Percentiles rank a stretch among this genome's conserved stretches.
Evolutionary conservation across 163 green algal genomes (phyloP).

Genomic region (Scenedesmus sp.): DNA sequence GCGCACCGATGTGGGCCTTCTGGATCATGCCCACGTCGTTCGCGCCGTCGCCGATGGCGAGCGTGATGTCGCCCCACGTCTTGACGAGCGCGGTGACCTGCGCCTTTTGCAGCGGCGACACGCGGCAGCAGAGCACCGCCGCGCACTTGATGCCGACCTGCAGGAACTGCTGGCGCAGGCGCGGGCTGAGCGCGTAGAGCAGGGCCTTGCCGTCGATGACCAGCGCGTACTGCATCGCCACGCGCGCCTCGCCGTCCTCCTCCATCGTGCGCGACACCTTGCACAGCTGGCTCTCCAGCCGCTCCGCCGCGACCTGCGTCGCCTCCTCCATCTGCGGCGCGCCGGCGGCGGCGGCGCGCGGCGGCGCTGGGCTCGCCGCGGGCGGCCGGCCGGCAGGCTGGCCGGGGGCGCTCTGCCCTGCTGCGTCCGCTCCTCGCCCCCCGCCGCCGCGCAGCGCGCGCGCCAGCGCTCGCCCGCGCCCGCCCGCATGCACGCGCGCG

Average conservation of each 20-base stretch:
- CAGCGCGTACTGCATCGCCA: conserved; percentile 64
- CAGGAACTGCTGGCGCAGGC: conserved; percentile 56
- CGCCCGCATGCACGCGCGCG: no score
- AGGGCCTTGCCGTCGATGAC: conserved; percentile 93
- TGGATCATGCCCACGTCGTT: conserved; percentile 95
- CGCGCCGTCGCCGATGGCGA: conserved; percentile 88
- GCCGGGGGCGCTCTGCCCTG: no score
- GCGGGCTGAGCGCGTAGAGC: conserved; percentile 62
- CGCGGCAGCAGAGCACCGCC: conserved; percentile 85
- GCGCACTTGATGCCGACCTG: conserved; percentile 62
- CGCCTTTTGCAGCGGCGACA: conserved; percentile 87
- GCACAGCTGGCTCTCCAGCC: conserved; percentile 44
- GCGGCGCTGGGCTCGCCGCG: no score
- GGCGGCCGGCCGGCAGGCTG: no score
- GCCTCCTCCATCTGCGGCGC: conserved; percentile 48
- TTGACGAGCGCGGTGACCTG: conserved; percentile 86
- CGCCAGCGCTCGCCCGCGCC: no score
- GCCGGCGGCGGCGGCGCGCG: no score
- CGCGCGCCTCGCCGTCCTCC: conserved; percentile 21
- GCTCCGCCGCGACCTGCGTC: conserved; percentile 48
- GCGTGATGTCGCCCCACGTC: conserved; percentile 66
- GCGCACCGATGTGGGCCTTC: conserved; percentile 79
- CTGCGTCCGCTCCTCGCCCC: no score
- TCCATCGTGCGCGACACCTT: conserved; percentile 39
- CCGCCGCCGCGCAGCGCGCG: no score